These are phyloP conservation scores for Tripidium arundinaceum DNA, from an alignment of 202 grass and related monocot genomes.

Conservation along the genomic window DNA sequence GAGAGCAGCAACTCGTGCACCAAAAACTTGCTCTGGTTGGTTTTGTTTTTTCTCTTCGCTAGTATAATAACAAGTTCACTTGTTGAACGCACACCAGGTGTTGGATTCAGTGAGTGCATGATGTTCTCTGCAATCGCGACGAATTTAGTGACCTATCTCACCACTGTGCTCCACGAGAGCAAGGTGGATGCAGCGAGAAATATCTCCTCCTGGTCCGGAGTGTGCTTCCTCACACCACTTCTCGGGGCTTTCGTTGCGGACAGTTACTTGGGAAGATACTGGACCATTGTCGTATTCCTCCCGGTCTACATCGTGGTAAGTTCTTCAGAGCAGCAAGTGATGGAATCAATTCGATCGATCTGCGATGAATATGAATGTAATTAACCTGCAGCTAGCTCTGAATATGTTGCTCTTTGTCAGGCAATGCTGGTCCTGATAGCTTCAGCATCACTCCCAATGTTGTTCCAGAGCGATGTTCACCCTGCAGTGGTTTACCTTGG, in stretches of 20 bases:
- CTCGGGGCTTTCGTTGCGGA: constrained; percentile 31
- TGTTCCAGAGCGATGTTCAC: neutral
- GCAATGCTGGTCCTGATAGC: constrained; percentile 35
- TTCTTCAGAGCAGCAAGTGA: neutral
- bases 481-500: constrained; percentile 30
- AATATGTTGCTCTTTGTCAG: neutral
- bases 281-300: neutral
- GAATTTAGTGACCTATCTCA: constrained; percentile 38
- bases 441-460: constrained; percentile 30
- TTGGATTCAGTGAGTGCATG: constrained; percentile 14
- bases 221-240: constrained; percentile 14
- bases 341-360: too few species aligned
- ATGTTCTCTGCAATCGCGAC: neutral
- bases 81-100: neutral
- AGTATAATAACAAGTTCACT: neutral
- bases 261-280: constrained; percentile 34
- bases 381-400: neutral
- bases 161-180: constrained; percentile 26
- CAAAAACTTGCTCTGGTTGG: neutral
- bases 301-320: constrained; percentile 20
- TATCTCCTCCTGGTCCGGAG: constrained; percentile 8
- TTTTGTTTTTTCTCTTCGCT: neutral
- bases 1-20: neutral
- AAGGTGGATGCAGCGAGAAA: constrained; percentile 30
- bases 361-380: neutral